phyloP scores from a whole-genome alignment of 2,329 filamentous ascomycete species.

The Nectriaceae sp. region DNA sequence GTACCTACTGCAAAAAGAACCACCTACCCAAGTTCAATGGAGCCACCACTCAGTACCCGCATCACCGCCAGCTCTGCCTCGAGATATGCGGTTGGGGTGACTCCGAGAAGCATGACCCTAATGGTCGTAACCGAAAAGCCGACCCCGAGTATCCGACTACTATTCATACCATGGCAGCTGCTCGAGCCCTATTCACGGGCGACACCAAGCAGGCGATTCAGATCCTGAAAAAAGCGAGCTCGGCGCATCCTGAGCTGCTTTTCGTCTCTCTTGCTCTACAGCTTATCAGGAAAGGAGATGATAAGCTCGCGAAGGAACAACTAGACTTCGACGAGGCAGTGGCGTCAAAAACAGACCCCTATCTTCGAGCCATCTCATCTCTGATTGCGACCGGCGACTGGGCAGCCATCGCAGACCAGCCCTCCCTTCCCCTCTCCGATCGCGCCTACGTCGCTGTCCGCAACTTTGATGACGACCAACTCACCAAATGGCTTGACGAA shows the following conservation, averaged over 20 bases:
- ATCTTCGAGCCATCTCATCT: conserved; percentile 76
- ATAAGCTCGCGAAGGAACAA: conserved; percentile 47
- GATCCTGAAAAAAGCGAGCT: conserved; percentile 68
- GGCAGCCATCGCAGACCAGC: conserved; percentile 71
- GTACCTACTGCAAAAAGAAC: conserved; percentile 63
- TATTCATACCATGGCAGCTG: conserved; percentile 72
- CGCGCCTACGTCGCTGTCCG: conserved; percentile 73
- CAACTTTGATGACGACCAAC: conserved; percentile 62
- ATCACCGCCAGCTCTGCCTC: conserved; percentile 74
- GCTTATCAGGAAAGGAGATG: conserved; percentile 56
- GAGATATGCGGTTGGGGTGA: conserved; percentile 75
- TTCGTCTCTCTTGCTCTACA: conserved; percentile 70
- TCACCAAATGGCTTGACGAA: conserved; percentile 68
- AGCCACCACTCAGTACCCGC: conserved; percentile 62
- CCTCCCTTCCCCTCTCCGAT: conserved; percentile 72
- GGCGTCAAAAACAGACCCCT: conserved; percentile 71
- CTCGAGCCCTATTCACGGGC: conserved; percentile 73
- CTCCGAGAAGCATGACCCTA: conserved; percentile 47
- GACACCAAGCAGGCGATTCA: conserved; percentile 68
- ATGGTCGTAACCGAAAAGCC: conserved; percentile 44
- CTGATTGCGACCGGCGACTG: conserved; percentile 78
- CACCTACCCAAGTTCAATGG: conserved; percentile 66
- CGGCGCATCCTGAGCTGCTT: conserved; percentile 62
- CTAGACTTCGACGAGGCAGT: conserved; percentile 61
- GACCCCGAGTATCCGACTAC: conserved; percentile 52